Evolutionary conservation across 1,284 basidiomycete genomes (phyloP).

Genomic region (Pisolithus thermaeus): DNA sequence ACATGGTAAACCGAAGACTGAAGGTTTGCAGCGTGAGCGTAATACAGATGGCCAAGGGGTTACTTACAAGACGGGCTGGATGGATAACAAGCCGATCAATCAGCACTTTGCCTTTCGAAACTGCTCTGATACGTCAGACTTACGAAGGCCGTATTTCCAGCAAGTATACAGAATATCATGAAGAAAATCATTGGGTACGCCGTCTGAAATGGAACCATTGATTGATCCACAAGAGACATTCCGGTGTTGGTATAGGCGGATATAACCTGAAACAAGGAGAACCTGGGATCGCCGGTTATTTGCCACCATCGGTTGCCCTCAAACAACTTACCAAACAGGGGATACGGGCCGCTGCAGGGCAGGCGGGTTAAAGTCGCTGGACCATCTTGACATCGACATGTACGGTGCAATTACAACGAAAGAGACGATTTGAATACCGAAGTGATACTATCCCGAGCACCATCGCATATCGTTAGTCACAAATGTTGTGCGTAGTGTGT

Average conservation of each 20-base stretch:
- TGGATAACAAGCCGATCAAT: neutral
- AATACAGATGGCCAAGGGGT: neutral
- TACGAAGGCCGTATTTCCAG: conserved; percentile 90
- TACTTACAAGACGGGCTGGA: conserved; percentile 69
- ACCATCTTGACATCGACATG: conserved; percentile 52
- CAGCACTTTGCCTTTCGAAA: neutral
- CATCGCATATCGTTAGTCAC: neutral
- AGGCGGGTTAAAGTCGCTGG: conserved; percentile 49
- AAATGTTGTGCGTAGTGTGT: neutral
- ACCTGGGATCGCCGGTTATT: conserved; percentile 47
- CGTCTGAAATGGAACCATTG: conserved; percentile 82
- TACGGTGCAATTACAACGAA: conserved; percentile 80
- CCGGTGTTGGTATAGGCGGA: conserved; percentile 92
- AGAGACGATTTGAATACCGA: conserved; percentile 59
- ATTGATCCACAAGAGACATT: conserved; percentile 82
- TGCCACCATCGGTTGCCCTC: neutral
- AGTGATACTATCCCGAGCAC: conserved; percentile 54
- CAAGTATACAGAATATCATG: conserved; percentile 51
- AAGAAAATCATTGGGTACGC: conserved; percentile 76
- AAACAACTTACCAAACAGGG: conserved; percentile 49
- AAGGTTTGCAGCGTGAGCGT: neutral
- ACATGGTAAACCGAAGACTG: conserved; percentile 30
- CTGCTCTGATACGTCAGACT: conserved; percentile 31
- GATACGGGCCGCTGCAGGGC: conserved; percentile 48
- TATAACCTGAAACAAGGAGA: conserved; percentile 78